Evolutionary conservation across 2,329 filamentous ascomycete genomes (phyloP), one percentile per base, ranked within the genome.

Genomic region (Neonectria neomacrospora): DNA sequence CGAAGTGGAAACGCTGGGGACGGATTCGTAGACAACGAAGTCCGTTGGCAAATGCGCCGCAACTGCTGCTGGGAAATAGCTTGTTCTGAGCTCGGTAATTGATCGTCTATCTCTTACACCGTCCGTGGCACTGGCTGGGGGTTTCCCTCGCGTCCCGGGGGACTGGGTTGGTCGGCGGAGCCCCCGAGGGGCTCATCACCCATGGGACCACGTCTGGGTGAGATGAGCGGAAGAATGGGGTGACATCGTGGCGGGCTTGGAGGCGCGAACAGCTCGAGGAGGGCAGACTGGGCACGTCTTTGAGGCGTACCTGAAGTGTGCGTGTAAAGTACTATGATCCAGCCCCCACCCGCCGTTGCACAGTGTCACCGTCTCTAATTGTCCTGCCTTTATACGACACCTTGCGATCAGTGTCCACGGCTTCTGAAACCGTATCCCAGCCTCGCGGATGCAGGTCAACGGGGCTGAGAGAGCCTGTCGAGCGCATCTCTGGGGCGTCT

Each of bases 251-350:
- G 63, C 34, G 30, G 32, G 58, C 34, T 54, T 48, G 18, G 42
- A 58, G 39, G 50, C 30, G 22, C 42, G 41, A 61, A 52, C 32
- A 16, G 32, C 12, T 34, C 5, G 32, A 37, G 14, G 16, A 37
- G 5, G 34, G 14, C 34, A n/a, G 7, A n/a, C 34, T 37, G 34
- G 58, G 63, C 58, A 64, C 54, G 56, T 54, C 39, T 47, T 57
- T 57, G 62, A 59, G 65, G 67, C 66, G 55, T 50, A 48, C 60
- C 57, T 57, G 63, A 68, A 62, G 59, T 67, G 66, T 61, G 65
- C 64, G 60, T 47, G 68, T 70, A 68, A 68, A 66, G 68, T 71
- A 66, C 68, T 63, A 5, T 48, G 10, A 9, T 30, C n/a, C 10
- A 10, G 30, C 12, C 47, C 32, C 47, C 47, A 50, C 47, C 18